These are phyloP conservation scores for Trypanosomatidae sp. DNA, from an alignment of 208 protist genomes.

Conservation along the genomic window DNA sequence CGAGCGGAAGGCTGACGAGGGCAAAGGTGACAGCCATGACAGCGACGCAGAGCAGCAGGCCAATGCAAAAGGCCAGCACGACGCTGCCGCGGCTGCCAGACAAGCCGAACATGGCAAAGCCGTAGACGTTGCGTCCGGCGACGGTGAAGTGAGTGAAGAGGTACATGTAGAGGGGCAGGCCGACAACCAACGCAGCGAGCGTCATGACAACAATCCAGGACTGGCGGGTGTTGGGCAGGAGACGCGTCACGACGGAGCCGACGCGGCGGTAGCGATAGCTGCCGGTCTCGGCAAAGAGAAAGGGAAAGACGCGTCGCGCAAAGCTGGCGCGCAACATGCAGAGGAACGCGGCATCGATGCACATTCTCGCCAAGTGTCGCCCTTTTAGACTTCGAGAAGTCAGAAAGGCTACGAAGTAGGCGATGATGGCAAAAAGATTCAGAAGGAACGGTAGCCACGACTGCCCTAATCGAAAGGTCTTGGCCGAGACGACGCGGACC, in stretches of 20 bases:
- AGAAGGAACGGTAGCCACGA: constrained; percentile 9
- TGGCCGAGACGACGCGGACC: constrained; percentile 12
- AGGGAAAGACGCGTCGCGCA: constrained; percentile 13
- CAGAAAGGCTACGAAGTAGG: constrained; percentile 5
- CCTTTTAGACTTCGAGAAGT: too few species aligned
- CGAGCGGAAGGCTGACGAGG: constrained; percentile 5
- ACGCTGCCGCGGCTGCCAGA: background rate
- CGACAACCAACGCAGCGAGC: constrained; percentile 10
- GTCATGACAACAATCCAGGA: constrained; percentile 25
- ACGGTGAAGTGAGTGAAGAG: constrained; percentile 24
- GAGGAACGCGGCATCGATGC: background rate
- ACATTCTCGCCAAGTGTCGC: too few species aligned
- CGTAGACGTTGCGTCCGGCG: constrained; percentile 11
- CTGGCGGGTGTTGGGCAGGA: constrained; percentile 23
- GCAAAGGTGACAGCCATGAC: constrained; percentile 1
- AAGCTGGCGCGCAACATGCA: constrained; percentile 19
- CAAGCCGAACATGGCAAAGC: constrained; percentile 19
- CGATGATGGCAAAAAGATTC: constrained; percentile 2
- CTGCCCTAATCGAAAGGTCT: constrained; percentile 13
- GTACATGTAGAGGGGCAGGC: constrained; percentile 17
- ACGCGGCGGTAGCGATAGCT: constrained; percentile 24
- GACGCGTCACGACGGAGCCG: constrained; percentile 8
- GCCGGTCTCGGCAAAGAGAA: constrained; percentile 11
- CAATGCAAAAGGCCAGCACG: background rate
- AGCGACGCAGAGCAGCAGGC: constrained; percentile 12